Conservation (phyloP, 495 filamentous ascomycete species). For the Astrothelium macrocarpum region DNA sequence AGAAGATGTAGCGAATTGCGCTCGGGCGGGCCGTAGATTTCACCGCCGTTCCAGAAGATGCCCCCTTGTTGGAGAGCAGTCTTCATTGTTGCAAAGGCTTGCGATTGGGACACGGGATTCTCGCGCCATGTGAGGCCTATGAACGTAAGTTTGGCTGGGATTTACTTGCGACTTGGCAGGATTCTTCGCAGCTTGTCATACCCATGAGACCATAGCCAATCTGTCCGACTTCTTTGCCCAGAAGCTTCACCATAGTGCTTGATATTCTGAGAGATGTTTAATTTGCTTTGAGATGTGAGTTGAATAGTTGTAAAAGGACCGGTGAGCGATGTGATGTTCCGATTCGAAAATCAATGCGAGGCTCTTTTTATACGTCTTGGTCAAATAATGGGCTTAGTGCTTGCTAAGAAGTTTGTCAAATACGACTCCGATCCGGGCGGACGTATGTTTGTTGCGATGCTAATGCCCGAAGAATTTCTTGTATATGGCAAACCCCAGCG, state of each 20-base stretch:
- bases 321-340: too few species aligned
- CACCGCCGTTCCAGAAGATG: constrained; percentile 74
- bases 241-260: constrained; percentile 1
- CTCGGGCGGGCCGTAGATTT: constrained; percentile 66
- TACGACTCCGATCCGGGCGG: too few species aligned
- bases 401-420: too few species aligned
- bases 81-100: constrained; percentile 59
- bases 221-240: constrained; percentile 10
- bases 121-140: constrained; percentile 67
- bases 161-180: not conserved
- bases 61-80: constrained; percentile 54
- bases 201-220: constrained; percentile 36
- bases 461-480: too few species aligned
- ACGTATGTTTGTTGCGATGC: too few species aligned
- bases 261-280: not conserved
- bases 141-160: constrained; percentile 1
- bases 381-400: too few species aligned
- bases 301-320: too few species aligned
- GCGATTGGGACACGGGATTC: constrained; percentile 45
- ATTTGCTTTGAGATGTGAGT: too few species aligned
- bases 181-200: constrained; percentile 6
- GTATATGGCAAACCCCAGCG: too few species aligned
- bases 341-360: too few species aligned
- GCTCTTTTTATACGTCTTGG: too few species aligned
- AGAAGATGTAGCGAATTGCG: constrained; percentile 58